Conservation (phyloP, 371 early-diverging fungal genomes). For the Apophysomyces variabilis region DNA sequence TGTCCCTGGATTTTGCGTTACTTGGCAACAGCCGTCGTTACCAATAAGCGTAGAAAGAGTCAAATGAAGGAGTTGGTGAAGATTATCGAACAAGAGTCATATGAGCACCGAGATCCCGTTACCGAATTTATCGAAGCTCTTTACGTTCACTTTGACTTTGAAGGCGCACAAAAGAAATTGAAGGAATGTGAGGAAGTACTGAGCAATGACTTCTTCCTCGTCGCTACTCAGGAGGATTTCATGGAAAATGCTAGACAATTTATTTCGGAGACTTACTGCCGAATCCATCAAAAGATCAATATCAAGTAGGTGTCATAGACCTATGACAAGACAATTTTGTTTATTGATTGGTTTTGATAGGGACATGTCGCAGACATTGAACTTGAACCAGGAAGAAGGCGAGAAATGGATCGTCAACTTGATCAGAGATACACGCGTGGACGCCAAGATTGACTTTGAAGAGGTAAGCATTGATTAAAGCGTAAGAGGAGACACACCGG, state of each 20-base stretch:
- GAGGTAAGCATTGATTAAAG: slow-evolving; percentile 46
- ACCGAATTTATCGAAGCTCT: slow-evolving; percentile 91
- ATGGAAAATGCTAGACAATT: slow-evolving; percentile 91
- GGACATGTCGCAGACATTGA: slow-evolving; percentile 81
- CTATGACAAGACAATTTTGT: neutral
- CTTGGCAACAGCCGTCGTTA: slow-evolving; percentile 87
- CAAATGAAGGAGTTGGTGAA: slow-evolving; percentile 90
- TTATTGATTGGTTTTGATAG: slow-evolving; percentile 26
- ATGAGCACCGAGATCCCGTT: slow-evolving; percentile 86
- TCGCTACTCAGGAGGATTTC: slow-evolving; percentile 83
- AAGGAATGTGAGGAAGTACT: slow-evolving; percentile 87
- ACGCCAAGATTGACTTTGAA: slow-evolving; percentile 95
- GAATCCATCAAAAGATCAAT: slow-evolving; percentile 93
- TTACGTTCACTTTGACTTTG: slow-evolving; percentile 92
- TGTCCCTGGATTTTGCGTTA: slow-evolving; percentile 97
- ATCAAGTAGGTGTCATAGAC: slow-evolving; percentile 42
- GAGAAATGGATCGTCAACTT: slow-evolving; percentile 97
- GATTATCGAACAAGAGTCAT: slow-evolving; percentile 84
- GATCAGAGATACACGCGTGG: slow-evolving; percentile 92
- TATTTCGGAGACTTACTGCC: slow-evolving; percentile 94
- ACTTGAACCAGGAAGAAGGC: slow-evolving; percentile 87
- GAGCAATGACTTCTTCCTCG: slow-evolving; percentile 89
- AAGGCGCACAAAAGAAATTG: slow-evolving; percentile 87
- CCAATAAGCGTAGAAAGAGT: slow-evolving; percentile 87
- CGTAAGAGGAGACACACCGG: too few species aligned